Percentiles rank a stretch among this genome's conserved stretches.
Conservation (phyloP, 306 rosid species). For the Albizia julibrissin region DNA sequence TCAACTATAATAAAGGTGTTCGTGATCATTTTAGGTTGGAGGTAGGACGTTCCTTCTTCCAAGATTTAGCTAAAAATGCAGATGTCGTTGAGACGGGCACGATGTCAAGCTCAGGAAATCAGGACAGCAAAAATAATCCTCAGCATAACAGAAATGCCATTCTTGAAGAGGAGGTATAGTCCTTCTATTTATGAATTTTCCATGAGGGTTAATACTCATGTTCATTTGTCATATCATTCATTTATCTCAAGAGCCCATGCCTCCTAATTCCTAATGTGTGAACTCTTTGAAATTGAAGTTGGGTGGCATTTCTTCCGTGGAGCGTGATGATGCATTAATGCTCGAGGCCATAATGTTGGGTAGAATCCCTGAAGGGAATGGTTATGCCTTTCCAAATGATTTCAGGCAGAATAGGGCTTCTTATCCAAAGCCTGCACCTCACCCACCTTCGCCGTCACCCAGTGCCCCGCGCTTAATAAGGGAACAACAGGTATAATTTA, state of each 20-base stretch:
- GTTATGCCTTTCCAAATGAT: constrained; percentile 47
- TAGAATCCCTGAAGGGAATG: constrained; percentile 35
- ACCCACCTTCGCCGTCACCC: constrained; percentile 87
- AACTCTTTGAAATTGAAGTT: constrained; percentile 54
- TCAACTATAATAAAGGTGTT: constrained; percentile 38
- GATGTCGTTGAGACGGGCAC: constrained; percentile 48
- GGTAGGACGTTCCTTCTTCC: constrained; percentile 67
- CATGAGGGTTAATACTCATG: constrained; percentile 2
- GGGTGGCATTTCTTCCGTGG: constrained; percentile 96
- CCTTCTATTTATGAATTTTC: constrained; percentile 32
- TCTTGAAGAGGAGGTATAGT: constrained; percentile 70
- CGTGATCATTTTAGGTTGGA: constrained; percentile 63
- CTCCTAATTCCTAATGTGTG: constrained; percentile 24
- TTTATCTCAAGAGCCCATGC: constrained; percentile 12
- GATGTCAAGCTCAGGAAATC: constrained; percentile 54
- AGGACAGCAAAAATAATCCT: constrained; percentile 37
- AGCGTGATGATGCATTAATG: constrained; percentile 87
- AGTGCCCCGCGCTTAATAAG: constrained; percentile 86
- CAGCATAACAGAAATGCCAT: constrained; percentile 52
- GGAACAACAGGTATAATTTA: constrained; percentile 82
- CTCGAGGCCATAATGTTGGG: constrained; percentile 98
- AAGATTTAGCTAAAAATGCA: constrained; percentile 51
- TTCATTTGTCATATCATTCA: not conserved
- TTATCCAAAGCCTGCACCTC: constrained; percentile 50
- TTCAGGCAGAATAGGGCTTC: constrained; percentile 52